Conservation (phyloP, 371 early-diverging fungal genomes). For the Mortierella sp. region DNA sequence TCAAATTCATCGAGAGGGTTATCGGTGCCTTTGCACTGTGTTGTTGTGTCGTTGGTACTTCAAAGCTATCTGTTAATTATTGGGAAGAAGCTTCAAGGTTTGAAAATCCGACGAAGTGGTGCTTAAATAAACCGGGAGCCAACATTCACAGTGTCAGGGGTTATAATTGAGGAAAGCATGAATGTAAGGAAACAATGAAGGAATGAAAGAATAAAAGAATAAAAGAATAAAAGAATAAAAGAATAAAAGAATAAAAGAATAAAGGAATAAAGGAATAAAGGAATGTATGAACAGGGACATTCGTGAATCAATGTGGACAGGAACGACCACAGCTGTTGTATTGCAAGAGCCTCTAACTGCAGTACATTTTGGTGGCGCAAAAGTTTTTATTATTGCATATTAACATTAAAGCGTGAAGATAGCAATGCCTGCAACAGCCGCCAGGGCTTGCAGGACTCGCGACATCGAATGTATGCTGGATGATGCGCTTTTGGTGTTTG, state of each 20-base stretch:
- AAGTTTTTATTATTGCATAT: background rate
- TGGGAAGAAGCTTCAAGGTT: too few relatives aligned
- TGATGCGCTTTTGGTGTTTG: background rate
- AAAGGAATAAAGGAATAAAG: background rate
- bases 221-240: background rate
- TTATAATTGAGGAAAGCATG: too few relatives aligned
- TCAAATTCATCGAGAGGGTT: too few relatives aligned
- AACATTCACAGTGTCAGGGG: too few relatives aligned
- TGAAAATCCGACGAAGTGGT: too few relatives aligned
- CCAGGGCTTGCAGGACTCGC: slow-evolving; percentile 8
- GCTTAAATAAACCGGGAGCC: too few relatives aligned
- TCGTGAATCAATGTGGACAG: background rate
- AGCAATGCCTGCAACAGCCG: background rate
- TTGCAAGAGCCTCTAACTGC: background rate
- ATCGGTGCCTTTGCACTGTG: too few relatives aligned
- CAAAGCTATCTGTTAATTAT: too few relatives aligned
- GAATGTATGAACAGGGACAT: too few relatives aligned
- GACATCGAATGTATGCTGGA: background rate
- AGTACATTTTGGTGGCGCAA: background rate
- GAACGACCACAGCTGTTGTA: background rate
- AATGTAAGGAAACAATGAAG: background rate
- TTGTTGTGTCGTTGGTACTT: too few relatives aligned
- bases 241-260: background rate
- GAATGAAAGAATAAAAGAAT: background rate
- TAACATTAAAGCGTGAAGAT: background rate